Evolutionary conservation across 164 flowering plant species (phyloP), one percentile per base, ranked within the genome.

Genomic region (Aristolochia californica): DNA sequence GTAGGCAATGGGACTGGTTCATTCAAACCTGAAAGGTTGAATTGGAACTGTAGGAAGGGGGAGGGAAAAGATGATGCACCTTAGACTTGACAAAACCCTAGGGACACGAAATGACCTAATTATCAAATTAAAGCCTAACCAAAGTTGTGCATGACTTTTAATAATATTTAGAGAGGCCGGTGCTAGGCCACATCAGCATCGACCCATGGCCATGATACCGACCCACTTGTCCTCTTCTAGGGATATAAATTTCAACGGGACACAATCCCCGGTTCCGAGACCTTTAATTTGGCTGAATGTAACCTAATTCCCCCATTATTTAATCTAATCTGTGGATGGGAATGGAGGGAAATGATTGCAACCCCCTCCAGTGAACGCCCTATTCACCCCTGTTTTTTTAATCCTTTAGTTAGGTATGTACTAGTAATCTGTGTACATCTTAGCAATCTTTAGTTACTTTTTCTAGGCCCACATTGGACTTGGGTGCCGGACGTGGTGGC

Each of bases 131-230:
- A 60, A 26, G 17, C 48, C 47, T 34, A 34, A 50, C 43, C 55
- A 48, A 59, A 60, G 56, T 60, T 60, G 56, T 13, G 38, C 30
- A 60, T 50, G 15, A 51, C 63, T 60, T 49, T 50, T 16, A 48
- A 34, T 47, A 21, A 24, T 26, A 48, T 47, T 47, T 25, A 43
- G 26, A 23, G 12, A 5, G 23, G 63, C 56, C 45, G 23, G 63
- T 38, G 63, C 48, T 18, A 3, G 13, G 27, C 63, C 56, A 15
- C 30, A 16, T 50, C 63, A 60, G 63, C 63, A 4, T 27, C 22
- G 48, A 45, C 27, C 62, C 52, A 13, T 38, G 30, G 53, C 40
- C 38, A 15, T 8, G 53, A 59, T 44, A 48, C 38, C 25, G 43
- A 27, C 53, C 52, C 17, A n/a, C 15, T 48, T 26, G 53, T 59